Evolutionary conservation across 805 yeast genomes (phyloP).

Genomic region (Blastobotrys muscicola): DNA sequence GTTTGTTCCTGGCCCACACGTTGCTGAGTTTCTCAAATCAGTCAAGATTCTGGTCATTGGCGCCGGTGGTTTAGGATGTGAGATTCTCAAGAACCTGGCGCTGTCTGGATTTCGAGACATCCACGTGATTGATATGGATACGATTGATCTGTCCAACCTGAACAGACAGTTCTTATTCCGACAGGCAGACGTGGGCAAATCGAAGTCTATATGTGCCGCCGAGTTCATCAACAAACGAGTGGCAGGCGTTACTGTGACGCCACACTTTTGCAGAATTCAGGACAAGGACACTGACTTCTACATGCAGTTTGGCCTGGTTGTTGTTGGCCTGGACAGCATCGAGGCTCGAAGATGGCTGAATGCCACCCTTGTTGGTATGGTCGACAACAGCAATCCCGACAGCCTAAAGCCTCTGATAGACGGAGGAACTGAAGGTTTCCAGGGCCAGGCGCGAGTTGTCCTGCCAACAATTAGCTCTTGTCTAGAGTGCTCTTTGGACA

Average conservation of each 20-base stretch:
- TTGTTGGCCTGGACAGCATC: slow-evolving; percentile 84
- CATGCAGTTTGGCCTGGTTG: slow-evolving; percentile 54
- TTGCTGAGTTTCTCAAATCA: slow-evolving; percentile 1
- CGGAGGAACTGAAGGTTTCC: slow-evolving; percentile 93
- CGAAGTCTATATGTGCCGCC: slow-evolving; percentile 63
- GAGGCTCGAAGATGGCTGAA: slow-evolving; percentile 92
- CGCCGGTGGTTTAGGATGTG: slow-evolving; percentile 82
- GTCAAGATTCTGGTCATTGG: slow-evolving; percentile 38
- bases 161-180: slow-evolving; percentile 71
- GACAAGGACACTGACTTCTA: slow-evolving; percentile 56
- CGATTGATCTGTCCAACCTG: slow-evolving; percentile 65
- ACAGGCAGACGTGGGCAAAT: slow-evolving; percentile 47
- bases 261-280: slow-evolving; percentile 59
- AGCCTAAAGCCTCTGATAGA: slow-evolving; percentile 64
- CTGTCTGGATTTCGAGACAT: slow-evolving; percentile 57
- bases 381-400: slow-evolving; percentile 38
- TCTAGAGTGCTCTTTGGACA: slow-evolving; percentile 81
- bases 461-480: slow-evolving; percentile 81
- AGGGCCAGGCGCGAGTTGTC: slow-evolving; percentile 84
- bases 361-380: slow-evolving; percentile 52
- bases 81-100: slow-evolving; percentile 62
- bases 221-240: slow-evolving; percentile 40
- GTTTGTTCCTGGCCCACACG: slow-evolving; percentile 4
- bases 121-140: slow-evolving; percentile 74
- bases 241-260: slow-evolving; percentile 35